Conservation (phyloP, 345 rosid genomes). For the Camelina neglecta region DNA sequence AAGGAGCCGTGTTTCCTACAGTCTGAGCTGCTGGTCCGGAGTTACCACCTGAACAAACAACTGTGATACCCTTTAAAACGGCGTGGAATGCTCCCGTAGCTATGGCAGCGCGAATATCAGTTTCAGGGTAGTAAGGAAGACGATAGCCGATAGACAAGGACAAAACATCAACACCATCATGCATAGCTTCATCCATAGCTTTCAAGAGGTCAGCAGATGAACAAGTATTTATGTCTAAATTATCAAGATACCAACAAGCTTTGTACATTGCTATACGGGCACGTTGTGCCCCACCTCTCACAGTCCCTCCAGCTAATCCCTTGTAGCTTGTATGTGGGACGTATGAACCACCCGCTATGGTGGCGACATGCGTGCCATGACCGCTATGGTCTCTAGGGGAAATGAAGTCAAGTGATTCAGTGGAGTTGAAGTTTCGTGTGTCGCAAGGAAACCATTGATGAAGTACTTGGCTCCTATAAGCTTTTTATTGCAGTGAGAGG, state of each 20-base stretch:
- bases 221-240: conserved; percentile 1
- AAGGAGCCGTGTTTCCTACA: conserved; percentile 54
- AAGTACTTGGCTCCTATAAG: conserved; percentile 64
- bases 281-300: conserved; percentile 50
- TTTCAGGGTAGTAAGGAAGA: conserved; percentile 41
- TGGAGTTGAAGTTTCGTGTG: conserved; percentile 44
- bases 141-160: conserved; percentile 50
- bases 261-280: conserved; percentile 61
- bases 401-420: conserved; percentile 43
- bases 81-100: conserved; percentile 57
- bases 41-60: conserved; percentile 50
- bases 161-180: conserved; percentile 60
- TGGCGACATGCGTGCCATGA: conserved; percentile 63
- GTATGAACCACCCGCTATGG: conserved; percentile 52
- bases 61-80: conserved; percentile 48
- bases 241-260: conserved; percentile 54
- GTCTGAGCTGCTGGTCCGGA: conserved; percentile 51
- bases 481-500: conserved; percentile 54
- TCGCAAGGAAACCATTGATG: conserved; percentile 48
- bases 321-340: conserved; percentile 51
- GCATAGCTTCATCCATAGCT: conserved; percentile 61
- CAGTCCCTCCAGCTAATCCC: conserved; percentile 53
- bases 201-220: conserved; percentile 54
- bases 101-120: conserved; percentile 45
- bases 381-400: conserved; percentile 60